Conservation (phyloP, 176 grass and related monocot genomes). For the Oryza brachyantha region DNA sequence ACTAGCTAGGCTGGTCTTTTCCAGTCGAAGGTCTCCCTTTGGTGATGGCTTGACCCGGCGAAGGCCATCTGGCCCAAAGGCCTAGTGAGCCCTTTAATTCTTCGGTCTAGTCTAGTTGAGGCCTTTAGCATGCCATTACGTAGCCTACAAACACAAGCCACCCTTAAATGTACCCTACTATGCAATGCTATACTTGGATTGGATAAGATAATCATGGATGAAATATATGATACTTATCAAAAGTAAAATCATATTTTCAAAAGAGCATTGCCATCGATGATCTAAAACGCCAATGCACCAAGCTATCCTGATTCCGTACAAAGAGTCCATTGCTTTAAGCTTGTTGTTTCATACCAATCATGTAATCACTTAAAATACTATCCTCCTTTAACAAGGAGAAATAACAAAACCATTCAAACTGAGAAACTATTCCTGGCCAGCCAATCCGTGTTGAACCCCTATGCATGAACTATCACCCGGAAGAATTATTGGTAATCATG, state of each 20-base stretch:
- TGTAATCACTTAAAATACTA: constrained; percentile 1
- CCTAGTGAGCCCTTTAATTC: no score
- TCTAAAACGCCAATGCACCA: background rate
- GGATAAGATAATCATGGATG: background rate
- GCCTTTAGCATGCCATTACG: no score
- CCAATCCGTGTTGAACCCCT: background rate
- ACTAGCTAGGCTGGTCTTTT: no score
- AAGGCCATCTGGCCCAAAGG: no score
- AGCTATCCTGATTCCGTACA: background rate
- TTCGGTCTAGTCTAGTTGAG: no score
- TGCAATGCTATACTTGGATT: background rate
- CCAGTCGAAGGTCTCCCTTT: no score
- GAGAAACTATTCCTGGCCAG: background rate
- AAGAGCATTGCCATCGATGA: background rate
- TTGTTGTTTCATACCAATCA: background rate
- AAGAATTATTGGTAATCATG: constrained; percentile 36
- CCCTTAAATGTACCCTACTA: background rate
- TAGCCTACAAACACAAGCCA: no score
- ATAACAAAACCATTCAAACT: background rate
- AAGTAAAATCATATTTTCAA: background rate
- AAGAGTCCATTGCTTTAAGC: background rate
- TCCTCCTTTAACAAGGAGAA: background rate
- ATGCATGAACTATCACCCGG: background rate
- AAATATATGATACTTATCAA: background rate
- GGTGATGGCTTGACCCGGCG: no score